A percentile compares a stretch with the other conserved stretches of the same genome.
phyloP scores from a whole-genome alignment of 305 asterid species.

The Solanum hybrid region DNA sequence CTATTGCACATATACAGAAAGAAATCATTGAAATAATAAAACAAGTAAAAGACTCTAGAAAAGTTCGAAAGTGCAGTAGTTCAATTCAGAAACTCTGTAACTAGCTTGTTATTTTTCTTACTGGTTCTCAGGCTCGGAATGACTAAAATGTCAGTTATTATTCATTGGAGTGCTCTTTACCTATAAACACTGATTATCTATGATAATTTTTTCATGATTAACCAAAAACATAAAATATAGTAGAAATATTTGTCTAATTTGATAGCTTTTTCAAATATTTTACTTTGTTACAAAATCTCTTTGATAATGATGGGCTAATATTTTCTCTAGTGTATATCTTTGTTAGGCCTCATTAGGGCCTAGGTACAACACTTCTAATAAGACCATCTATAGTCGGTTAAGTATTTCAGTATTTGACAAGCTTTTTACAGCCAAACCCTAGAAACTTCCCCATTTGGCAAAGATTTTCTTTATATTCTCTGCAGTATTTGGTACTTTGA shows the following conservation, averaged over 20 bases:
- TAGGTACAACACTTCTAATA: neutral
- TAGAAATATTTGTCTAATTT: neutral
- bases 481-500: neutral
- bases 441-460: neutral
- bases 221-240: no score
- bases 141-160: neutral
- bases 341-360: neutral
- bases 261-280: neutral
- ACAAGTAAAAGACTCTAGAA: neutral
- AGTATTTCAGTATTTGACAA: neutral
- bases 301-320: neutral
- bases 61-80: neutral
- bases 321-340: neutral
- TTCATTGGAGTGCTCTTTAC: neutral
- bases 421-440: neutral
- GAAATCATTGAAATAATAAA: no score
- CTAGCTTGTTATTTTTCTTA: neutral
- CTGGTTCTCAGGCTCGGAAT: neutral
- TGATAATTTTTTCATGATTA: neutral
- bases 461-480: neutral
- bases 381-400: neutral
- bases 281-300: neutral
- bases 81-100: no score
- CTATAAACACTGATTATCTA: no score
- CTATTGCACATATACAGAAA: neutral